These are phyloP conservation scores for Rhynchosporium secalis DNA, from an alignment of 2,329 filamentous ascomycete genomes.

Conservation along the genomic window DNA sequence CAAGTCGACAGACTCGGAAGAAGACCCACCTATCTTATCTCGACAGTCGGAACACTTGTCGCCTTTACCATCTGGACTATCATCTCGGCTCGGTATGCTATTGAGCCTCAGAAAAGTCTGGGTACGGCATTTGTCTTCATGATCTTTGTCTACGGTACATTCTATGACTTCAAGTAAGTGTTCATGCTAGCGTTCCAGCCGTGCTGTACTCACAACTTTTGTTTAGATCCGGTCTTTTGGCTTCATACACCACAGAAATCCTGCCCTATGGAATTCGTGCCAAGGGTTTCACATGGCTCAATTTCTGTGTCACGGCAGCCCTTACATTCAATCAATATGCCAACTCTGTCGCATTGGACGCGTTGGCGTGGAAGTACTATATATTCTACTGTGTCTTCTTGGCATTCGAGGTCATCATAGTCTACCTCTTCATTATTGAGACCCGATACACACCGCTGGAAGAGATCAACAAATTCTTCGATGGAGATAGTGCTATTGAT, in stretches of 20 bases:
- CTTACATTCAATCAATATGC: slow-evolving; percentile 39
- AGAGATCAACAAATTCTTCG: slow-evolving; percentile 47
- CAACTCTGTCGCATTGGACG: slow-evolving; percentile 44
- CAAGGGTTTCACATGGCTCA: slow-evolving; percentile 25
- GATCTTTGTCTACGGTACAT: slow-evolving; percentile 55
- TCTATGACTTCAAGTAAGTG: slow-evolving; percentile 50
- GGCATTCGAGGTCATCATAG: slow-evolving; percentile 30
- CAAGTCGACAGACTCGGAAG: slow-evolving; percentile 34
- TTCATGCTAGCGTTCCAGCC: slow-evolving; percentile 47
- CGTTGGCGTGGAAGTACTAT: slow-evolving; percentile 45
- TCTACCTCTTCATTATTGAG: slow-evolving; percentile 41
- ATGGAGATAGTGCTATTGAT: slow-evolving; percentile 43
- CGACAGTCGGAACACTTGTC: slow-evolving; percentile 37
- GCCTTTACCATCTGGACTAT: slow-evolving; percentile 36
- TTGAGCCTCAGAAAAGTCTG: slow-evolving; percentile 44
- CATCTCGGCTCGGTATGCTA: slow-evolving; percentile 50
- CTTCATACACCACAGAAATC: slow-evolving; percentile 57
- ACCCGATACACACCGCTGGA: slow-evolving; percentile 46
- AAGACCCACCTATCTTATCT: slow-evolving; percentile 54
- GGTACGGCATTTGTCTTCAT: slow-evolving; percentile 52
- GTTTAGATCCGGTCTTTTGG: slow-evolving; percentile 50
- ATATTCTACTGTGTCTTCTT: slow-evolving; percentile 43
- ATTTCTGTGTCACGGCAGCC: slow-evolving; percentile 20
- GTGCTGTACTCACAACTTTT: slow-evolving; percentile 50
- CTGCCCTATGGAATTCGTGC: slow-evolving; percentile 57